Evolutionary conservation across 192 early-diverging fungal genomes (phyloP).

Genomic region (Ambispora gerdemannii): DNA sequence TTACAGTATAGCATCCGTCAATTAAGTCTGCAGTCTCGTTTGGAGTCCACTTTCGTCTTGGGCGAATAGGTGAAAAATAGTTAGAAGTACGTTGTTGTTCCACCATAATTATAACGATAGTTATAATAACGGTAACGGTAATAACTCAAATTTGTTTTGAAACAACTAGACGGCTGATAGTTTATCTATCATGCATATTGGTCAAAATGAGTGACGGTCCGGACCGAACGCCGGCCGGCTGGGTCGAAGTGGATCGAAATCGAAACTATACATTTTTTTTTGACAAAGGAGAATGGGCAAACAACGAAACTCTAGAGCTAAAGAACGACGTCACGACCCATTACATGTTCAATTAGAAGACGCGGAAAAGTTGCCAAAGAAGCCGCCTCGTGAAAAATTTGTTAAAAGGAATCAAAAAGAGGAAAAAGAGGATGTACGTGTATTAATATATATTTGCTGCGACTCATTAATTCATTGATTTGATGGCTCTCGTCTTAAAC

Average conservation of each 20-base stretch:
- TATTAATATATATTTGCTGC: not conserved
- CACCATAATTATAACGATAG: too few species aligned
- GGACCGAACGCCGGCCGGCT: too few species aligned
- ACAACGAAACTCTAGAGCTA: conserved; percentile 31
- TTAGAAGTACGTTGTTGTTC: too few species aligned
- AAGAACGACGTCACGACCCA: conserved; percentile 73
- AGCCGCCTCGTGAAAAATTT: conserved; percentile 55
- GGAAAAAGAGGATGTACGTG: not conserved
- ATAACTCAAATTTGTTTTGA: too few species aligned
- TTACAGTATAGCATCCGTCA: conserved; percentile 30
- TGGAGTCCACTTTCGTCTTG: conserved; percentile 26
- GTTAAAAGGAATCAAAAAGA: not conserved
- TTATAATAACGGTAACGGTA: too few species aligned
- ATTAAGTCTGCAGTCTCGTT: conserved; percentile 29
- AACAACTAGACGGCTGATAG: too few species aligned
- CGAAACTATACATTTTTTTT: too few species aligned
- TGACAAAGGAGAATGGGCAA: conserved; percentile 43
- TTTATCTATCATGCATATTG: too few species aligned
- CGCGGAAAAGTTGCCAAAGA: conserved; percentile 45
- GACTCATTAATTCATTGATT: not conserved
- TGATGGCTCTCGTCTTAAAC: not conserved
- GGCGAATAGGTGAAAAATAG: not conserved
- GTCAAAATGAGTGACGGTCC: too few species aligned
- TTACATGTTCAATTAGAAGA: conserved; percentile 78
- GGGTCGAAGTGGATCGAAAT: too few species aligned